Conservation (phyloP, 257 asterid species). For the Leptodermis oblonga region DNA sequence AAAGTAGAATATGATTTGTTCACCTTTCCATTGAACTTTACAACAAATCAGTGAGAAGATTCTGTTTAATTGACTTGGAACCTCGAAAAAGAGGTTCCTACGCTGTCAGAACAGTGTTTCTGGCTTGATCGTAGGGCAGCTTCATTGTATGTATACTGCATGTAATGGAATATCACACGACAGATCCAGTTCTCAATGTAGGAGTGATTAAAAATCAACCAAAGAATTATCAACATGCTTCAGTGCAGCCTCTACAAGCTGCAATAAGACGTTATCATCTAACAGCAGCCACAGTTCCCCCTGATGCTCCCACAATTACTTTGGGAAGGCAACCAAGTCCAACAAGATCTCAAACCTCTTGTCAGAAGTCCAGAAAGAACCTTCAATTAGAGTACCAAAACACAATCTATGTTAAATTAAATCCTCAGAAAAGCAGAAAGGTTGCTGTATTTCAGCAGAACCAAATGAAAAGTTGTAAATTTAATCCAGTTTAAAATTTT, state of each 20-base stretch:
- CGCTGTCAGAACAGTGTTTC: slow-evolving; percentile 64
- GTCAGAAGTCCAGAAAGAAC: slow-evolving; percentile 26
- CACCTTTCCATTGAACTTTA: slow-evolving; percentile 70
- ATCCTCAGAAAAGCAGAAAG: neutral
- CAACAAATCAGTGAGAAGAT: slow-evolving; percentile 25
- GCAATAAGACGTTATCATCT: slow-evolving; percentile 71
- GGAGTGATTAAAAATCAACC: slow-evolving; percentile 56
- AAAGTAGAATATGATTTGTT: slow-evolving; percentile 13
- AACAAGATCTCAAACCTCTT: slow-evolving; percentile 20
- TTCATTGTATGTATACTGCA: slow-evolving; percentile 42
- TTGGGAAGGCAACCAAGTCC: slow-evolving; percentile 19
- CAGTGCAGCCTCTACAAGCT: slow-evolving; percentile 89
- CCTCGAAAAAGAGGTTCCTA: slow-evolving; percentile 56
- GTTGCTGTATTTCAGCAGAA: neutral
- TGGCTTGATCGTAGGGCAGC: slow-evolving; percentile 43
- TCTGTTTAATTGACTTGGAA: slow-evolving; percentile 52
- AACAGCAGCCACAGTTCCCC: slow-evolving; percentile 38
- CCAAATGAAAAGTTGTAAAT: neutral
- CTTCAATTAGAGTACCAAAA: slow-evolving; percentile 16
- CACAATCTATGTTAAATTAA: neutral
- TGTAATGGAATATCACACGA: slow-evolving; percentile 51
- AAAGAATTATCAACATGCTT: slow-evolving; percentile 82
- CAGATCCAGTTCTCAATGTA: slow-evolving; percentile 59
- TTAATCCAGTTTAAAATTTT: neutral
- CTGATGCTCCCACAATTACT: slow-evolving; percentile 22